Percentiles rank a stretch among this genome's conserved stretches.
These are phyloP conservation scores for Lactarius vividus DNA, from an alignment of 768 basidiomycete genomes.

Conservation along the genomic window DNA sequence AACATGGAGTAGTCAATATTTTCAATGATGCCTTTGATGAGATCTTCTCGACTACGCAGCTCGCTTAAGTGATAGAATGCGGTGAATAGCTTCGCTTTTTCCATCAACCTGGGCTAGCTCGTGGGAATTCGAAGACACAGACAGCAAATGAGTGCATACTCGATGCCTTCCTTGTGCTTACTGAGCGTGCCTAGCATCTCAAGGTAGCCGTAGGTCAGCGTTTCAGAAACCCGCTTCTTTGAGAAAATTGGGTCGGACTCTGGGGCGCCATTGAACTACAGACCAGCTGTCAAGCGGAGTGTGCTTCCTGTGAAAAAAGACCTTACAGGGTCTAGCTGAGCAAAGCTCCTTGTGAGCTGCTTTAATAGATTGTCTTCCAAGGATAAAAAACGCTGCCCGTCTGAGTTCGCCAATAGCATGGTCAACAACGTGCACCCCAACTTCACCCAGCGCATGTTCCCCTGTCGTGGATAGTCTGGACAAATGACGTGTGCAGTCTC, in stretches of 20 bases:
- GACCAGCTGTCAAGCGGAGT: not conserved
- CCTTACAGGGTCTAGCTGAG: conserved; percentile 87
- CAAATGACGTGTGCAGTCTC: not conserved
- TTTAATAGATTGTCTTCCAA: conserved; percentile 81
- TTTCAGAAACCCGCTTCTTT: conserved; percentile 73
- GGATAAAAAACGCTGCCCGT: conserved; percentile 78
- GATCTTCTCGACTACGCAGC: conserved; percentile 83
- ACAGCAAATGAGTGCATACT: conserved; percentile 43
- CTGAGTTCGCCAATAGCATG: conserved; percentile 77
- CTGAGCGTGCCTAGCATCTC: conserved; percentile 94
- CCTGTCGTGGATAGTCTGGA: conserved; percentile 39
- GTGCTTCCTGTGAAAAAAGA: not conserved
- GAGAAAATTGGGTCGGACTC: conserved; percentile 83
- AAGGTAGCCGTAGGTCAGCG: conserved; percentile 88
- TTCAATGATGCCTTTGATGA: conserved; percentile 88
- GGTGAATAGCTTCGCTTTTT: conserved; percentile 91
- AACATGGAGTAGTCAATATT: conserved; percentile 89
- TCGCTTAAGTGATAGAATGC: conserved; percentile 95
- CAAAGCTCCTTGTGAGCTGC: conserved; percentile 84
- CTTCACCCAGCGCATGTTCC: conserved; percentile 80
- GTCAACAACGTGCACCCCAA: conserved; percentile 80
- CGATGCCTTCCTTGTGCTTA: conserved; percentile 83
- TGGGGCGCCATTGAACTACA: conserved; percentile 67
- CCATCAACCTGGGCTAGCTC: conserved; percentile 59
- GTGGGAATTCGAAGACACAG: conserved; percentile 1